Conservation (phyloP, 345 rosid genomes). For the Syzygium oleosum region DNA sequence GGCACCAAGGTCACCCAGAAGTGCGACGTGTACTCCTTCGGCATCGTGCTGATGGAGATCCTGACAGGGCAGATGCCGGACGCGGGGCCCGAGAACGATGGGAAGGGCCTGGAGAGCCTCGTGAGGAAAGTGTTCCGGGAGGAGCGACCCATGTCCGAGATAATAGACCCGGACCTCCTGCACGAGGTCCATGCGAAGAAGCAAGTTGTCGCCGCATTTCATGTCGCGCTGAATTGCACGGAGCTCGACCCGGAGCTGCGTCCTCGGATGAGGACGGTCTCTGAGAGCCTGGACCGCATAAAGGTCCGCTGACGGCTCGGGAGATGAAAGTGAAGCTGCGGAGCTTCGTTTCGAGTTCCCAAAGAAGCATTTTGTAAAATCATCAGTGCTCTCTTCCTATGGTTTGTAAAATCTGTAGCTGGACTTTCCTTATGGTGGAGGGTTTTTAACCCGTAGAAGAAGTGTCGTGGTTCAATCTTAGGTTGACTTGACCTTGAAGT, state of each 20-base stretch:
- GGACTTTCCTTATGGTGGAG: neutral
- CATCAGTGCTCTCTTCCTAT: neutral
- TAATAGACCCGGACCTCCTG: slow-evolving; percentile 58
- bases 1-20: slow-evolving; percentile 72
- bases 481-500: neutral
- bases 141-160: slow-evolving; percentile 57
- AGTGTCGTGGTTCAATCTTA: neutral
- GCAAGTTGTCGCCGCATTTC: slow-evolving; percentile 59
- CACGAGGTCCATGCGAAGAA: slow-evolving; percentile 56
- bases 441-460: neutral
- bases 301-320: slow-evolving; percentile 21
- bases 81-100: slow-evolving; percentile 47
- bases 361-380: neutral
- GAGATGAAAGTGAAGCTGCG: neutral
- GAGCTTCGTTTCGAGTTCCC: neutral
- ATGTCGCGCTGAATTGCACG: slow-evolving; percentile 82
- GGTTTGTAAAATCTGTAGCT: neutral
- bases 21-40: slow-evolving; percentile 83
- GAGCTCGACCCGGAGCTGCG: slow-evolving; percentile 86
- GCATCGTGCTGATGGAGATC: slow-evolving; percentile 78
- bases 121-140: slow-evolving; percentile 68
- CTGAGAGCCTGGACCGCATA: slow-evolving; percentile 69
- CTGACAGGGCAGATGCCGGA: slow-evolving; percentile 62
- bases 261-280: slow-evolving; percentile 79
- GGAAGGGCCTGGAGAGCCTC: slow-evolving; percentile 49